phyloP scores from a whole-genome alignment of 1,139 yeast genomes.

The Suhomyces yuchorum region DNA sequence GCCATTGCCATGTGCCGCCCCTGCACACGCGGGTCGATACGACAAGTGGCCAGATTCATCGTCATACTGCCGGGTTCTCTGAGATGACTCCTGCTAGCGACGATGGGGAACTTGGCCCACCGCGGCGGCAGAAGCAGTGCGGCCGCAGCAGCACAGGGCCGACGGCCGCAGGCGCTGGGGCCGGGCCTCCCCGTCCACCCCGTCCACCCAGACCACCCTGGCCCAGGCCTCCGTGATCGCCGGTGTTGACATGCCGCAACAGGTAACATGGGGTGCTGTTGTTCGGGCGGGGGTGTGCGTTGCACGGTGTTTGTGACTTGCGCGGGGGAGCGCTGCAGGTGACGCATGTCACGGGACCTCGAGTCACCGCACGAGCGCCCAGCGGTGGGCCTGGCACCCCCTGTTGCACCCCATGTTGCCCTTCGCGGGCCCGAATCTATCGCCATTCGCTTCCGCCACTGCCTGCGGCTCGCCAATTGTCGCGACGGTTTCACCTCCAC shows the following conservation, averaged over 20 bases:
- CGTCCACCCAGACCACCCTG: too few relatives aligned
- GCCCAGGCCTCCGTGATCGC: too few relatives aligned
- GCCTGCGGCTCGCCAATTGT: constrained; percentile 6
- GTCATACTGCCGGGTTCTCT: not conserved
- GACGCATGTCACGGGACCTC: too few relatives aligned
- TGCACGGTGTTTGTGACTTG: not conserved
- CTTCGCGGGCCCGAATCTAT: constrained; percentile 5
- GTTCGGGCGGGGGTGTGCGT: not conserved
- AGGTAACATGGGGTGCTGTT: not conserved
- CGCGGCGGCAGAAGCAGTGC: too few relatives aligned
- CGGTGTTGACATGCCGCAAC: not conserved
- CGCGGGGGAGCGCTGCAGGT: too few relatives aligned
- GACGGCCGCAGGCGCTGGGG: too few relatives aligned
- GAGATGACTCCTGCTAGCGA: not conserved
- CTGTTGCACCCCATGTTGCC: constrained; percentile 4
- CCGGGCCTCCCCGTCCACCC: too few relatives aligned
- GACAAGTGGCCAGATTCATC: not conserved
- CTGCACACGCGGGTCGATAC: not conserved
- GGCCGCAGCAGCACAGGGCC: too few relatives aligned
- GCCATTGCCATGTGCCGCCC: not conserved
- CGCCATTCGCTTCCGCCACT: constrained; percentile 13
- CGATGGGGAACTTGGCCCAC: too few relatives aligned
- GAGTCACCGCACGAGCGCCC: too few relatives aligned
- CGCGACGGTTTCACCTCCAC: constrained; percentile 9
- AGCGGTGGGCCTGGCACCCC: too few relatives aligned